Evolutionary conservation across 1,284 basidiomycete genomes (phyloP), one percentile per base, ranked within the genome.

Genomic region (Papiliotrema terrestris): DNA sequence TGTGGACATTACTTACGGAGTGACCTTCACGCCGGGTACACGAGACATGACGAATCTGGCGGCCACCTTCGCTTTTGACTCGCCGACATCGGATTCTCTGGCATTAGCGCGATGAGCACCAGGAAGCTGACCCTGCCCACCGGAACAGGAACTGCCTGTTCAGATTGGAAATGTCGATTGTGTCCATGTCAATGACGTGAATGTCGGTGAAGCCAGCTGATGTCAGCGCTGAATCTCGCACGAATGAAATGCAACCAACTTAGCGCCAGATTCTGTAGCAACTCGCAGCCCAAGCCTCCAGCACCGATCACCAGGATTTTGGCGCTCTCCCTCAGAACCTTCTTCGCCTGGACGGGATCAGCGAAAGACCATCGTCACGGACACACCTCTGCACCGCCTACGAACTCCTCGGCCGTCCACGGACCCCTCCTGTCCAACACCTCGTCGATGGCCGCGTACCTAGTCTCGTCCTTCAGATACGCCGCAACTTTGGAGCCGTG

Each of bases 111-210:
- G n/a, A n/a, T n/a, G n/a, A n/a, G n/a, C n/a, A n/a, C n/a, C n/a
- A n/a, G 41, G n/a, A 3, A 13, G 25, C 42, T 19, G 17, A 2
- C n/a, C 19, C 36, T 5, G 52, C 81, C 52, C 63, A 91, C 93
- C 95, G 83, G 80, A 99, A 99, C 44, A 99, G 80, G 75, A 98
- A 99, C 76, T 99, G 96, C 45, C 96, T 84, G 77, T 99, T 99
- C 64, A 99, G 82, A 72, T 99, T 99, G 68, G 92, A 96, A 67
- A 98, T 91, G 76, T 99, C 96, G 74, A 98, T 99, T 4, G 95
- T 98, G 80, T 99, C 96, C 95, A 99, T 98, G 80, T 99, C 96
- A 72, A 99, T 98, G 63, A 99, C 93, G 80, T 98, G 91, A 60
- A 98, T 96, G 70, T 98, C 88, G 72, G 88, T 89, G 83, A 98